Evolutionary conservation across 1,284 basidiomycete species (phyloP).

Genomic region (Ustilago cynodontis): DNA sequence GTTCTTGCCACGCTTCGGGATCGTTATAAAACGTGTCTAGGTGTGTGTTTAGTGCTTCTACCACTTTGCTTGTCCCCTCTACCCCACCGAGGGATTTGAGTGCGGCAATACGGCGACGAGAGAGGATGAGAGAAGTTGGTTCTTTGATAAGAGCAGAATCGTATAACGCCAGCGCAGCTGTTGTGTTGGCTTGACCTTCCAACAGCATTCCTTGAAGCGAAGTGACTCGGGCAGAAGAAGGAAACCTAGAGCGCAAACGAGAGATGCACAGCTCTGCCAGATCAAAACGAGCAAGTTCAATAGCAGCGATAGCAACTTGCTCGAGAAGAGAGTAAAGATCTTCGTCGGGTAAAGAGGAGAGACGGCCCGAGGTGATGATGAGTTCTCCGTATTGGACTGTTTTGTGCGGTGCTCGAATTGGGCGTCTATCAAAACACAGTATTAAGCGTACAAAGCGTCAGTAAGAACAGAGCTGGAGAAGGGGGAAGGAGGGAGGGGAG

Average conservation of each 20-base stretch:
- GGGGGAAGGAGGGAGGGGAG: neutral
- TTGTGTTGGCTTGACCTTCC: conserved; percentile 76
- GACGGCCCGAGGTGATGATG: conserved; percentile 72
- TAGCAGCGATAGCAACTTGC: conserved; percentile 85
- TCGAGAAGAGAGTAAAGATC: conserved; percentile 83
- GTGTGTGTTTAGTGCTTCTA: conserved; percentile 81
- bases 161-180: conserved; percentile 78
- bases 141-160: conserved; percentile 78
- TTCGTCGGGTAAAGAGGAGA: conserved; percentile 72
- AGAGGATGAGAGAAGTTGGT: conserved; percentile 80
- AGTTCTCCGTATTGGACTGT: conserved; percentile 77
- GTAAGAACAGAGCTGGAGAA: neutral
- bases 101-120: conserved; percentile 86
- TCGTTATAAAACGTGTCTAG: conserved; percentile 95
- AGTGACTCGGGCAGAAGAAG: conserved; percentile 83
- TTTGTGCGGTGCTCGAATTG: conserved; percentile 77
- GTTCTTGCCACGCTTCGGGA: conserved; percentile 89
- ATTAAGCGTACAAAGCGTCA: neutral
- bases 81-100: conserved; percentile 44
- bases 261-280: conserved; percentile 83
- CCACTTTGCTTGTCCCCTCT: conserved; percentile 73
- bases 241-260: conserved; percentile 80
- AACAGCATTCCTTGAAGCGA: conserved; percentile 86
- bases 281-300: conserved; percentile 83
- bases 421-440: conserved; percentile 11